Conservation (phyloP, 1,139 yeast species). For the Nakaseomyces glabratus region DNA sequence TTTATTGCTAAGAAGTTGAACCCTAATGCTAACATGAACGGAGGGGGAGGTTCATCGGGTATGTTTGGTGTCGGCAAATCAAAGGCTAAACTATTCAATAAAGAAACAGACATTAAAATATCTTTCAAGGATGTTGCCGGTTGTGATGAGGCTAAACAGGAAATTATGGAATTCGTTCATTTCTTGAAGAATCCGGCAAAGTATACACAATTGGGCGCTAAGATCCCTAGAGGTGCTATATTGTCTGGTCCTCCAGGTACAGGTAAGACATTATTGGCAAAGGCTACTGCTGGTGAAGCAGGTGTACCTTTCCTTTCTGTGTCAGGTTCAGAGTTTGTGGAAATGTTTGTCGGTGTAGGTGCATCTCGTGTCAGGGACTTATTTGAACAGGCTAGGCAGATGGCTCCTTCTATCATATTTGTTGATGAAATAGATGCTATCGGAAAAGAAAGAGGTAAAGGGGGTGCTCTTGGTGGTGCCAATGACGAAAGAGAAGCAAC, state of each 20-base stretch:
- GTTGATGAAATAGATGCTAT: constrained; percentile 83
- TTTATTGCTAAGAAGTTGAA: constrained; percentile 51
- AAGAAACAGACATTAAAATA: constrained; percentile 60
- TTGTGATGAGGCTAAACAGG: constrained; percentile 74
- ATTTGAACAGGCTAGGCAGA: constrained; percentile 68
- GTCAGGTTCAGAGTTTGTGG: constrained; percentile 76
- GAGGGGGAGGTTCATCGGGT: constrained; percentile 48
- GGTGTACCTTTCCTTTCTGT: constrained; percentile 75
- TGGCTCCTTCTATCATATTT: constrained; percentile 72
- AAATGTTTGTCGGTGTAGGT: constrained; percentile 80
- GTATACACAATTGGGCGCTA: constrained; percentile 71
- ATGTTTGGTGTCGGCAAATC: constrained; percentile 57
- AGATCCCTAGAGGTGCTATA: constrained; percentile 77
- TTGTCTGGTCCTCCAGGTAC: constrained; percentile 84
- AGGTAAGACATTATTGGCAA: constrained; percentile 72
- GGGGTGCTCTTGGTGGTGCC: constrained; percentile 47
- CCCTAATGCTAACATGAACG: constrained; percentile 43
- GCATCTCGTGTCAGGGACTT: constrained; percentile 76
- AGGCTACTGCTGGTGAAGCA: constrained; percentile 82
- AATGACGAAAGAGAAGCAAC: constrained; percentile 79
- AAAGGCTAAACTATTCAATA: constrained; percentile 62
- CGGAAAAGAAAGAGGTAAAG: constrained; percentile 66
- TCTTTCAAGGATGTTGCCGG: constrained; percentile 79
- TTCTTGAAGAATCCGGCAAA: constrained; percentile 66
- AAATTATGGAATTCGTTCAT: constrained; percentile 76